Base-by-base conservation (phyloP, 202 grass and related monocot genomes). In the Elaeis oleifera region DNA sequence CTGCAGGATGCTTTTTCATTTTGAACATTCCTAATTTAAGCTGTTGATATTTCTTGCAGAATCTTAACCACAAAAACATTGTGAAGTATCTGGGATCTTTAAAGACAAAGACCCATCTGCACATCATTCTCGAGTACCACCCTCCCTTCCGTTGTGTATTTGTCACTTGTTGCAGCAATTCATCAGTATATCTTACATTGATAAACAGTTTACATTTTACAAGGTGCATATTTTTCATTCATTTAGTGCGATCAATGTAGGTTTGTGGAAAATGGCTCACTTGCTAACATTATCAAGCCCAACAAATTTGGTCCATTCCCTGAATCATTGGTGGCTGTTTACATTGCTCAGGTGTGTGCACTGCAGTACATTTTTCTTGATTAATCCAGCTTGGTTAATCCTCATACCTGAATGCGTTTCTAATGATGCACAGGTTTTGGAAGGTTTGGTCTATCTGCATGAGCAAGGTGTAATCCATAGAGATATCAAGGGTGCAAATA, bases 401-500 rank as follows among this genome's bases (percentile, higher is more conserved):
- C 36, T 2, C 9, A 14, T 44, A 44, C 9, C 36, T 44, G 36
- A 44, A 44, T 44, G 36, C 8, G 3, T 44, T 44, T 78, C 52
- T 53, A 63, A 67, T 18, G 50, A 53, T 86, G 25, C 63, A 16
- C 36, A 99, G 94, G 94, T 99, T 57, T 73, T 99, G 82, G 94
- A 99, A 71, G 94, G 94, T 16, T 83, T 99, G 83, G 94, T 92
- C 68, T 99, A 99, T 82, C 82, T 99, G 53, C 94, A 99, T 26
- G 94, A 99, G 64, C 94, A 99, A 84, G 94, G 94, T 84, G 94
- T 99, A 56, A 99, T 99, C 75, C 94, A 99, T 75, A 89, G 94
- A 86, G 94, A 99, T 78, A 99, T 99, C 49, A 99, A 99, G 82
- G 94, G 94, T 16, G 94, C 94, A 83, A 99, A 99, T 84, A 99